Base-by-base conservation (phyloP, 441 rosid genomes). In the Pelargonium myrrhifolium region DNA sequence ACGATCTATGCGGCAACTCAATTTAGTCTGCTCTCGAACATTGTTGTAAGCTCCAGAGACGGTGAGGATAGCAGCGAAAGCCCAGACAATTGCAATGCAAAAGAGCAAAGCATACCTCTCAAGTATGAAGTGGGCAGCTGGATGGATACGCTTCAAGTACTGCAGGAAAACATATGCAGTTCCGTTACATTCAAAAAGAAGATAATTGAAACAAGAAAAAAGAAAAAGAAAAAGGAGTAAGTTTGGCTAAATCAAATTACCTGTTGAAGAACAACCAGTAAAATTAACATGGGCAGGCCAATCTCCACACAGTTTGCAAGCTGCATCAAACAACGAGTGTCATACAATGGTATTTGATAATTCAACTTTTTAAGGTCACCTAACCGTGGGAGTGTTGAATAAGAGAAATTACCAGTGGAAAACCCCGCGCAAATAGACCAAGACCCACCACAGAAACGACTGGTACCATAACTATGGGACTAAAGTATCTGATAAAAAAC, bases 221-320 rank as follows among this genome's bases (percentile, higher is more conserved):
- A 14, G 14, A 14, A 53, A n/a, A n/a, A n/a, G n/a, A n/a, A n/a
- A n/a, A n/a, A n/a, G n/a, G n/a, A n/a, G n/a, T n/a, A n/a, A n/a
- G 22, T 53, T 53, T 14, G n/a, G n/a, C 18, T 53, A 18, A 0
- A 18, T 12, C 12, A 53, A 42, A 69, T 28, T 68, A 91, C 99
- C 93, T 93, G 93, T 53, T 84, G 95, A 28, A 79, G 71, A 72
- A 83, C 8, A 20, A 93, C 78, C 18, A 91, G 81, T 45, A 91
- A 69, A 79, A 93, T 83, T 71, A 93, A 84, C 97, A 91, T 91
- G 1, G 99, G 99, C 72, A 93, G 84, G 69, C 99, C 99, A 49
- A 91, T 74, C 82, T 93, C 95, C 74, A 87, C 89, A 20, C 99
- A 93, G 59, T 82, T 86, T 45, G 88, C 99, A 62, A 93, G 95